Evolutionary conservation across 306 rosid species (phyloP).

Genomic region (Fagus crenata): DNA sequence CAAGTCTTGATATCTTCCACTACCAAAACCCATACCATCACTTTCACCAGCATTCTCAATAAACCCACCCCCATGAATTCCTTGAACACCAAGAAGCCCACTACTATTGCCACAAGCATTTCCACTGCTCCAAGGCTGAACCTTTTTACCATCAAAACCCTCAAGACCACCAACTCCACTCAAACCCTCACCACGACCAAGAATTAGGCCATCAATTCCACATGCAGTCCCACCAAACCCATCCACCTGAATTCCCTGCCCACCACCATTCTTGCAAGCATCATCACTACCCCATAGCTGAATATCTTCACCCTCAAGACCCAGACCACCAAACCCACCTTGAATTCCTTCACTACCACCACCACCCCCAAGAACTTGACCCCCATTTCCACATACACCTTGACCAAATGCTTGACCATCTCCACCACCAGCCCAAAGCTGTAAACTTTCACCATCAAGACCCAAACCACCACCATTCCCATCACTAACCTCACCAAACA

Average conservation of each 20-base stretch:
- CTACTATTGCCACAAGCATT: constrained; percentile 21
- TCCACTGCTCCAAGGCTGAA: constrained; percentile 31
- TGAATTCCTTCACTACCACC: constrained; percentile 26
- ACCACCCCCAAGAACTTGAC: constrained; percentile 28
- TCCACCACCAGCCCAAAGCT: constrained; percentile 26
- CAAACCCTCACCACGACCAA: constrained; percentile 7
- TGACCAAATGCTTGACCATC: constrained; percentile 30
- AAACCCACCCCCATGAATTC: background rate
- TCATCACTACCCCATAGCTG: constrained; percentile 29
- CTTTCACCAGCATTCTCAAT: constrained; percentile 18
- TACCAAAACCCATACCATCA: constrained; percentile 21
- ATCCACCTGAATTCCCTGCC: constrained; percentile 4
- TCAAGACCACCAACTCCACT: background rate
- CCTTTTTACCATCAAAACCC: constrained; percentile 9
- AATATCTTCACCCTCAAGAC: constrained; percentile 21
- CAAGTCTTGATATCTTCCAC: constrained; percentile 22
- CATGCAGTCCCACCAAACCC: constrained; percentile 12
- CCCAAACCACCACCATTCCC: constrained; percentile 18
- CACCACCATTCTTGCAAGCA: constrained; percentile 26
- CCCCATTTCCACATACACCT: constrained; percentile 24
- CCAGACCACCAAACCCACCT: constrained; percentile 26
- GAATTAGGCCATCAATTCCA: background rate
- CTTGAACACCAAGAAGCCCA: constrained; percentile 24
- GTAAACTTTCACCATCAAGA: constrained; percentile 17
- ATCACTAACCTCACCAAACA: constrained; percentile 33